These are phyloP conservation scores for Debaryomyces subglobosus DNA, from an alignment of 1,139 yeast genomes.

Conservation along the genomic window DNA sequence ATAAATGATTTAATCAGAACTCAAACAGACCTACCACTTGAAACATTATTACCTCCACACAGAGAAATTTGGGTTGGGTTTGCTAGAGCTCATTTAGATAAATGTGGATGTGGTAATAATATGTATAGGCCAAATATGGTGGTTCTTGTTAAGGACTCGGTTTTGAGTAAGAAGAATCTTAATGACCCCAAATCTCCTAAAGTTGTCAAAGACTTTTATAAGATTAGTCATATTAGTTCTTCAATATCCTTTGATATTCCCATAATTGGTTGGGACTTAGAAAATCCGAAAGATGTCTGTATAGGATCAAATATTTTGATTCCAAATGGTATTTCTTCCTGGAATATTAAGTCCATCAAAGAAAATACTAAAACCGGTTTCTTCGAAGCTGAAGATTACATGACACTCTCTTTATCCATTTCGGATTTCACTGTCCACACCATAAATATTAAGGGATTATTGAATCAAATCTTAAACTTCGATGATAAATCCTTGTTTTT, in stretches of 20 bases:
- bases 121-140: conserved; percentile 43
- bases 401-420: conserved; percentile 37
- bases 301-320: conserved; percentile 34
- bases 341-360: conserved; percentile 23
- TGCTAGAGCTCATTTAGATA: conserved; percentile 38
- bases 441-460: conserved; percentile 36
- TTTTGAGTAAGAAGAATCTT: conserved; percentile 4
- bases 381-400: conserved; percentile 28
- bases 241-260: conserved; percentile 40
- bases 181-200: conserved; percentile 1
- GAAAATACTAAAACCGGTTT: conserved; percentile 12
- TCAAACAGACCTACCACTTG: conserved; percentile 16
- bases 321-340: conserved; percentile 42
- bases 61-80: conserved; percentile 40
- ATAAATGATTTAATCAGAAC: conserved; percentile 22
- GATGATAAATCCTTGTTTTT: conserved; percentile 15
- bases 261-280: conserved; percentile 33
- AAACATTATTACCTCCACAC: conserved; percentile 17
- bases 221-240: conserved; percentile 35
- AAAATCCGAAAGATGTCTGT: conserved; percentile 29
- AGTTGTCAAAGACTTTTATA: conserved; percentile 20
- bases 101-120: conserved; percentile 40
- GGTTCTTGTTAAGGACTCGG: conserved; percentile 23
- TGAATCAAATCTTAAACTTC: conserved; percentile 20
- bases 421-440: conserved; percentile 39